phyloP scores from a whole-genome alignment of 75 land plant genomes.

The Ceratopteris richardii region DNA sequence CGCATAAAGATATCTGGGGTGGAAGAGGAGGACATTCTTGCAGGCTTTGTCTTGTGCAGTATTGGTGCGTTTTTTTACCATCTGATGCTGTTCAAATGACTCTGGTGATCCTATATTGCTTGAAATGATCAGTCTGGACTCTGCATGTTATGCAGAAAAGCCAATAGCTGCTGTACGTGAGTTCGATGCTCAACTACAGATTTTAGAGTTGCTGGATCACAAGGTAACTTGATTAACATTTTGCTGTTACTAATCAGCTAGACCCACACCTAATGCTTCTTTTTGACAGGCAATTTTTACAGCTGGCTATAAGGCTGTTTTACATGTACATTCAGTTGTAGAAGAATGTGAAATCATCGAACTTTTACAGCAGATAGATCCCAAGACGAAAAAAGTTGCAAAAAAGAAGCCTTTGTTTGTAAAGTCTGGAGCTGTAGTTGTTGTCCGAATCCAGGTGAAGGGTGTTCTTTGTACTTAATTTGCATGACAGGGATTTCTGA shows the following conservation, averaged over 20 bases:
- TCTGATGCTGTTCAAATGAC: too few relatives aligned
- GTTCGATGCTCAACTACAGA: constrained; percentile 89
- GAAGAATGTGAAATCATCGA: constrained; percentile 98
- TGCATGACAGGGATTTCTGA: not conserved
- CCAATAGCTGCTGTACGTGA: constrained; percentile 64
- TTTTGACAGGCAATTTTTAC: constrained; percentile 86
- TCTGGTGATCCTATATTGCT: too few relatives aligned
- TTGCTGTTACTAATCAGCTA: too few relatives aligned
- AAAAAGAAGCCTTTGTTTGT: constrained; percentile 85
- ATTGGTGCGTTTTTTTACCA: constrained; percentile 51
- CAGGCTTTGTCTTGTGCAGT: constrained; percentile 84
- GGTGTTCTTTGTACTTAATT: too few relatives aligned
- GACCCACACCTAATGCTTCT: too few relatives aligned
- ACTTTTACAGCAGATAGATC: constrained; percentile 83
- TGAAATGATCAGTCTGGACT: not conserved
- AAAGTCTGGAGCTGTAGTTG: constrained; percentile 82
- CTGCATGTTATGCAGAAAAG: constrained; percentile 61
- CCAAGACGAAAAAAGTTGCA: constrained; percentile 79
- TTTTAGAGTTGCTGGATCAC: constrained; percentile 71
- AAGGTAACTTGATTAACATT: too few relatives aligned
- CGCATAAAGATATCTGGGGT: constrained; percentile 73
- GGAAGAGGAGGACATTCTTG: constrained; percentile 86
- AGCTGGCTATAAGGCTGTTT: constrained; percentile 92
- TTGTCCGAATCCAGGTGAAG: constrained; percentile 85
- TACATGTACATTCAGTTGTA: constrained; percentile 90